A percentile compares a stretch with the other conserved stretches of the same genome.
Conservation (phyloP, 1,139 yeast genomes). For the Schwanniomyces etchellsii region DNA sequence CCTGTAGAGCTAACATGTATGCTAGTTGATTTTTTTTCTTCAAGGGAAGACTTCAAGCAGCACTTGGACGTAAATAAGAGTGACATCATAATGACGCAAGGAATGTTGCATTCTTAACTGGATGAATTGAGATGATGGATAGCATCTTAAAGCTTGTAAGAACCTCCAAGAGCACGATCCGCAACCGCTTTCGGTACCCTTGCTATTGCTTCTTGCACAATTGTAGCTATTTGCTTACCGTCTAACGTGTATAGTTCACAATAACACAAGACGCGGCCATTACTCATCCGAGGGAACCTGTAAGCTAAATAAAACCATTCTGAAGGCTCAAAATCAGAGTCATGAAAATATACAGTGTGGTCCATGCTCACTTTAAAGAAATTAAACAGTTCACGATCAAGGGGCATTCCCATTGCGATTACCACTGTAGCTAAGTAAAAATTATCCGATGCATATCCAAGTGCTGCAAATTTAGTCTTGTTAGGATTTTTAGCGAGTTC, state of each 20-base stretch:
- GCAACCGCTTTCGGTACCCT: constrained; percentile 20
- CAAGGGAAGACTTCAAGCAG: too few species aligned
- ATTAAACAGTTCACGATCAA: constrained; percentile 10
- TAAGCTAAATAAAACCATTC: constrained; percentile 37
- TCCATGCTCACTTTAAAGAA: constrained; percentile 39
- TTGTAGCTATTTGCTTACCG: constrained; percentile 24
- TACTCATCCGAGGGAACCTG: constrained; percentile 26
- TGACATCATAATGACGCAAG: too few species aligned
- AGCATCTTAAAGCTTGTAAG: constrained; percentile 4
- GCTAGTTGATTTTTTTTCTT: too few species aligned
- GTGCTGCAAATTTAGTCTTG: constrained; percentile 15
- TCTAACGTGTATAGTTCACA: constrained; percentile 24
- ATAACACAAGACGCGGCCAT: constrained; percentile 28
- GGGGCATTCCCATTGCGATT: constrained; percentile 23
- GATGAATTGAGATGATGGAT: too few species aligned
- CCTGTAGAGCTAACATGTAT: too few species aligned
- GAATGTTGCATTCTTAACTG: too few species aligned
- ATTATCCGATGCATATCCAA: constrained; percentile 16
- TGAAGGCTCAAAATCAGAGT: constrained; percentile 28
- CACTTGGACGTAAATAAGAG: too few species aligned
- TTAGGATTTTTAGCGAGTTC: constrained; percentile 16
- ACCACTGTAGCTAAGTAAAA: constrained; percentile 19
- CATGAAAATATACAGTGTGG: constrained; percentile 36
- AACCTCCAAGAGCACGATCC: constrained; percentile 13
- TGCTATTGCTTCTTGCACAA: constrained; percentile 35